These are phyloP conservation scores for Arachnopeziza araneosa DNA, from an alignment of 2,329 filamentous ascomycete genomes.

Conservation along the genomic window DNA sequence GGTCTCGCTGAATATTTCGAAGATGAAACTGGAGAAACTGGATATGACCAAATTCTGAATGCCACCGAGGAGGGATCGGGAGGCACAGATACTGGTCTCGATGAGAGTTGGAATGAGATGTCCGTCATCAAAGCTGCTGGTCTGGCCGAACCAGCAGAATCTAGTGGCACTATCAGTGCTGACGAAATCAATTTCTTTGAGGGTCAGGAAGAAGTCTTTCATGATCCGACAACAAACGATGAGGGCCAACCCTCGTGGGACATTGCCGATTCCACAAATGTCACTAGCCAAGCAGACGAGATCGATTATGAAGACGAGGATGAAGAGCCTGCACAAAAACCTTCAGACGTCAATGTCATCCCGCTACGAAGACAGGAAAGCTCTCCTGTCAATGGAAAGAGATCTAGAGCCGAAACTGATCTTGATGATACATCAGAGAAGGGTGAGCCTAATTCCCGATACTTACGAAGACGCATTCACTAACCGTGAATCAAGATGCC, in stretches of 20 bases:
- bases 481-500: conserved; percentile 24
- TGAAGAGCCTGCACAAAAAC: conserved; percentile 3
- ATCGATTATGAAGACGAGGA: conserved; percentile 26
- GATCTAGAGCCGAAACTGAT: conserved; percentile 24
- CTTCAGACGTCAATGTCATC: neutral
- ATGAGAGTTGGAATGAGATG: neutral
- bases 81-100: neutral
- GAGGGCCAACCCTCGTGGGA: neutral
- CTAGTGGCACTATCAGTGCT: conserved; percentile 32
- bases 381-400: conserved; percentile 24
- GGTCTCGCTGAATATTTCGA: neutral
- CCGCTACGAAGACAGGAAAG: neutral
- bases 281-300: conserved; percentile 25
- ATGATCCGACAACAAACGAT: conserved; percentile 30
- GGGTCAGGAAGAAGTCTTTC: conserved; percentile 31
- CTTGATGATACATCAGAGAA: conserved; percentile 16
- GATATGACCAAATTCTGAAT: neutral
- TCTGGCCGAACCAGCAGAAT: conserved; percentile 23
- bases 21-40: neutral
- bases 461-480: conserved; percentile 1
- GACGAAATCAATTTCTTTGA: conserved; percentile 32
- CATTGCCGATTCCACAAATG: conserved; percentile 19
- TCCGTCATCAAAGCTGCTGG: neutral
- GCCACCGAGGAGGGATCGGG: neutral
- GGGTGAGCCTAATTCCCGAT: conserved; percentile 17